Evolutionary conservation across 495 filamentous ascomycete species (phyloP).

Genomic region (Cercophora newfieldiana): DNA sequence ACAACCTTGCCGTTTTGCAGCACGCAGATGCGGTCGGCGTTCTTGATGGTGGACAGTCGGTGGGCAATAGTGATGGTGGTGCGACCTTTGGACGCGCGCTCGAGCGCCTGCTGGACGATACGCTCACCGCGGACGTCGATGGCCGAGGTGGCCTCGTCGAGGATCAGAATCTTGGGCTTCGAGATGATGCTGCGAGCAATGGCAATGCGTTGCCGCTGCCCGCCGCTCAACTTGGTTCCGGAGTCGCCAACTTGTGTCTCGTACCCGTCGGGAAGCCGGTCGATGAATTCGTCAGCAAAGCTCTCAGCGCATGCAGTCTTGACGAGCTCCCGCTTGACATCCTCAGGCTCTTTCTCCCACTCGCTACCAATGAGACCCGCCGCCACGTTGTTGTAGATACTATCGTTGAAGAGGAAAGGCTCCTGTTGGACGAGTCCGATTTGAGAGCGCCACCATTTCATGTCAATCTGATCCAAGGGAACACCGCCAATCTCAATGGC

Average conservation of each 20-base stretch:
- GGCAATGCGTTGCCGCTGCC: slow-evolving; percentile 67
- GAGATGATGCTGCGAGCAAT: slow-evolving; percentile 71
- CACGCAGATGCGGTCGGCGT: slow-evolving; percentile 71
- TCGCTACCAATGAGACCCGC: slow-evolving; percentile 60
- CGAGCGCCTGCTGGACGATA: slow-evolving; percentile 68
- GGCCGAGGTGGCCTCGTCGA: slow-evolving; percentile 81
- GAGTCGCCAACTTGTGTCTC: slow-evolving; percentile 56
- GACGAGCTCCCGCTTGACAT: slow-evolving; percentile 55
- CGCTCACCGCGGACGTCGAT: slow-evolving; percentile 71
- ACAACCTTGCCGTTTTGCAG: slow-evolving; percentile 60
- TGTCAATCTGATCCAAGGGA: slow-evolving; percentile 54
- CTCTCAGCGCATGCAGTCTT: slow-evolving; percentile 58
- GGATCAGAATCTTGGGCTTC: slow-evolving; percentile 73
- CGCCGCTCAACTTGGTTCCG: slow-evolving; percentile 52
- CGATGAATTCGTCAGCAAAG: slow-evolving; percentile 60
- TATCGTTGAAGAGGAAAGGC: slow-evolving; percentile 72
- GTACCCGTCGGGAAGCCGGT: slow-evolving; percentile 61
- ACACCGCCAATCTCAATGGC: slow-evolving; percentile 56
- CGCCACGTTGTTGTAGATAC: slow-evolving; percentile 64
- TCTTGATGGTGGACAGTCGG: slow-evolving; percentile 66
- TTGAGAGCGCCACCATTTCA: slow-evolving; percentile 67
- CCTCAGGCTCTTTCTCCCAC: slow-evolving; percentile 52
- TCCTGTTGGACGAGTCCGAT: slow-evolving; percentile 73
- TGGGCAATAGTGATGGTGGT: slow-evolving; percentile 84
- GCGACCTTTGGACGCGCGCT: slow-evolving; percentile 63